Evolutionary conservation across 2,329 filamentous ascomycete species (phyloP), one percentile per base, ranked within the genome.

Genomic region (Trichoderma aggressivum): DNA sequence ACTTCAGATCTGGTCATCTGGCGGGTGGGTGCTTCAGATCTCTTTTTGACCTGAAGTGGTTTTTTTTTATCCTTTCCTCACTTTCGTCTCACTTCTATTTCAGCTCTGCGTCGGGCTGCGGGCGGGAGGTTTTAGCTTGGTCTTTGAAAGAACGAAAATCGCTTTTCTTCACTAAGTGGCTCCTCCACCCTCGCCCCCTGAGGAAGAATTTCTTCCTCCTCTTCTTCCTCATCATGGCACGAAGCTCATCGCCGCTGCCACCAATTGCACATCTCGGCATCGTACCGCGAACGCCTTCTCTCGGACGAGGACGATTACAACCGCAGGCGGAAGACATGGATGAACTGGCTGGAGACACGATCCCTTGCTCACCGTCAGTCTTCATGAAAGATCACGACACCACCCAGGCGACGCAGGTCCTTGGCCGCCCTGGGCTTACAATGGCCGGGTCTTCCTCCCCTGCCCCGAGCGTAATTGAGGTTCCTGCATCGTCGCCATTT

Each of bases 401-500:
- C 5, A 86, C 85, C 30, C 84, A 86, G 72, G 80, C 84, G 0
- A 86, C 84, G 1, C 85, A 87, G 72, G 77, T 87, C 18, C 78
- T 86, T 24, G 79, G 81, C 62, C 81, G 81, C 4, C 80, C 82
- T 0, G 78, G 78, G 3, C 79, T 84, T 36, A 73, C 74, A 2
- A 69, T 77, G 2, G 69, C 77, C 34, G 73, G 76, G 58, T 81
- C 81, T 28, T 84, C 85, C 8, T 86, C 86, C 0, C 83, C 83
- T 10, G 75, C 80, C 12, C 75, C 80, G 30, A 82, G 83, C 39
- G 76, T 84, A 21, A 78, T 98, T 70, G 94, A 97, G 80, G 94
- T 98, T 3, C 90, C 91, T 34, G 93, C 93, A n/a, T 98, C 94
- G 3, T 98, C 95, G 1, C 94, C 94, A 2, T 86, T 90, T 71